Percentiles rank a stretch among this genome's conserved stretches.
phyloP scores from a whole-genome alignment of 2,329 filamentous ascomycete genomes.

The Hawksworthiomyces lignivorus region DNA sequence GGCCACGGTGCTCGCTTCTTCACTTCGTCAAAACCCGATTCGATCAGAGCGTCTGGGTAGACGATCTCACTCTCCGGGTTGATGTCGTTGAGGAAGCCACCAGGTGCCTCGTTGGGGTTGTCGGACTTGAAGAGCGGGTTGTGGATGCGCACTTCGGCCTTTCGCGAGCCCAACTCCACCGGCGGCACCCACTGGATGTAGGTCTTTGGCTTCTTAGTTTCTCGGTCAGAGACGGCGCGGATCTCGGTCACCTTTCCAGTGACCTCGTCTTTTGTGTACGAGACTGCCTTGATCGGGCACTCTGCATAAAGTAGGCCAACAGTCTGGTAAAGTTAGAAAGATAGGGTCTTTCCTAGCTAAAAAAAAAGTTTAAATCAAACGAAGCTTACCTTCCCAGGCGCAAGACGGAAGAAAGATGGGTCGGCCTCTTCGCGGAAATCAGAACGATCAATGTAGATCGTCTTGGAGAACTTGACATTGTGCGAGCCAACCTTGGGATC shows the following conservation, averaged over 20 bases:
- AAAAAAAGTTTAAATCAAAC: too few species aligned
- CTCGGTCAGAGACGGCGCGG: conserved; percentile 60
- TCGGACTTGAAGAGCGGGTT: conserved; percentile 81
- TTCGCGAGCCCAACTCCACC: conserved; percentile 48
- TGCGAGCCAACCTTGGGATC: conserved; percentile 59
- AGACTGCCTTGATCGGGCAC: conserved; percentile 60
- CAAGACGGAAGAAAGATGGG: conserved; percentile 69
- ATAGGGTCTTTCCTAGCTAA: too few species aligned
- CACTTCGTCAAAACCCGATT: conserved; percentile 76
- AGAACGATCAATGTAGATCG: conserved; percentile 74
- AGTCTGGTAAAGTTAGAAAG: too few species aligned
- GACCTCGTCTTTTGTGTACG: conserved; percentile 57
- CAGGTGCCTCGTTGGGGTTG: conserved; percentile 68
- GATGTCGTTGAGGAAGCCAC: conserved; percentile 76
- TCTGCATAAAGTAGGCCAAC: conserved; percentile 67
- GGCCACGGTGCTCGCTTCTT: conserved; percentile 70
- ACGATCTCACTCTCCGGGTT: conserved; percentile 77
- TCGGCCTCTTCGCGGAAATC: conserved; percentile 70
- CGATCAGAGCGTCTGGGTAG: conserved; percentile 71
- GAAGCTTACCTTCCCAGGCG: conserved; percentile 66
- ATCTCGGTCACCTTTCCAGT: conserved; percentile 49
- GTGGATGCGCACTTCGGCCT: conserved; percentile 70
- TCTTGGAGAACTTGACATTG: conserved; percentile 59
- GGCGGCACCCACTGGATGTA: conserved; percentile 82
- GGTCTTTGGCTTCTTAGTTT: conserved; percentile 66